Evolutionary conservation across 129 eudicot genomes (phyloP).

Genomic region (Arctium lappa): DNA sequence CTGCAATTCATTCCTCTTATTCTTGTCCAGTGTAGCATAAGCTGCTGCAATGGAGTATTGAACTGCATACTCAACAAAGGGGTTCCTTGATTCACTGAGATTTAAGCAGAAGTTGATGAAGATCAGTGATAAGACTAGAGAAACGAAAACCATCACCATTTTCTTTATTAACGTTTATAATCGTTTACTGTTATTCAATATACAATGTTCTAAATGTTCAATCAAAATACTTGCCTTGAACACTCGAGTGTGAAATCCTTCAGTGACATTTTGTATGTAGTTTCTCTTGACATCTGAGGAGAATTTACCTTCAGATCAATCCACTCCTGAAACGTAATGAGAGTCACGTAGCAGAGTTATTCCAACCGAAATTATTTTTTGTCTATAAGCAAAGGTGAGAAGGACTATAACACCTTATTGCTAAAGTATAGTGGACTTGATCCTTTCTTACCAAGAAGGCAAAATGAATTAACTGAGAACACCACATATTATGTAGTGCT

Average conservation of each 20-base stretch:
- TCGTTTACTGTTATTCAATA: not conserved
- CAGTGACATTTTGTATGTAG: constrained; percentile 70
- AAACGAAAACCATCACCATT: not conserved
- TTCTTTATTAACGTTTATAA: not conserved
- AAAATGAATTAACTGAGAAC: not conserved
- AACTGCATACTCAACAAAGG: constrained; percentile 87
- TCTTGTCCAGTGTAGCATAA: constrained; percentile 45
- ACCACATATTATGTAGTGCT: not conserved
- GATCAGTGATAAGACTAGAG: not conserved
- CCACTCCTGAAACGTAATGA: constrained; percentile 56
- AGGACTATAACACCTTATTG: not conserved
- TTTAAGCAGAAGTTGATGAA: not conserved
- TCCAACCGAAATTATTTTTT: not conserved
- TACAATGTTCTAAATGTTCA: not conserved
- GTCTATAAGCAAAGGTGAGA: not conserved
- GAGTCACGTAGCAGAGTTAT: not conserved
- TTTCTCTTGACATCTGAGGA: constrained; percentile 90
- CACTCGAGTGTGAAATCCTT: constrained; percentile 58
- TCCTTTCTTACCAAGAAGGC: not conserved
- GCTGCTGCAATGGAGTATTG: constrained; percentile 89
- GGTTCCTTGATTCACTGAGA: constrained; percentile 69
- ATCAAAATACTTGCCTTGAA: constrained; percentile 51
- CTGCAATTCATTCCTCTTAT: constrained; percentile 47
- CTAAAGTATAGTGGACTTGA: not conserved
- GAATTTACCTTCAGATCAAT: constrained; percentile 72